Evolutionary conservation across 441 rosid genomes (phyloP), one percentile per base, ranked within the genome.

Genomic region (Arabidopsis hybrid): DNA sequence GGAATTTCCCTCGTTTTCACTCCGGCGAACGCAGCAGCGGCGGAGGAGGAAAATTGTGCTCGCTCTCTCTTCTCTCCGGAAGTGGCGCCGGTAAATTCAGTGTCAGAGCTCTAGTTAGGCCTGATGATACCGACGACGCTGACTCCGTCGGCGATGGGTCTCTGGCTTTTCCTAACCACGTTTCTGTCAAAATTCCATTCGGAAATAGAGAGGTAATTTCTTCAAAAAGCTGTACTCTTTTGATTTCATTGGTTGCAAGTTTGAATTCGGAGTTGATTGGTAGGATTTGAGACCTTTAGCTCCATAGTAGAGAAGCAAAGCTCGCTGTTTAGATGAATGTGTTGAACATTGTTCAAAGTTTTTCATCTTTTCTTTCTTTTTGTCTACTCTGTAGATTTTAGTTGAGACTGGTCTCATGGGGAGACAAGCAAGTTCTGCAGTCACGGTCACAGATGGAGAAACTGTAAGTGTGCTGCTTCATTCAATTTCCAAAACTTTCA

Each of bases 341-440:
- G 4, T 26, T 66, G 40, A 38, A 13, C 13, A 21, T 72, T 67
- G n/a, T 61, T 31, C 26, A 21, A 21, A 60, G 55, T 68, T 72
- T 72, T 21, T 21, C 26, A 21, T n/a, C 10, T 66, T 3, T 21
- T 31, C 8, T 7, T 40, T 36, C 29, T 36, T 5, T 31, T 55
- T 7, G 1, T 35, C 38, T 83, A 89, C 13, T 69, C n/a, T 82
- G 17, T 82, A 95, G 99, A 95, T 95, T 85, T 75, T 92, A 85
- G 92, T 91, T 47, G 98, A 95, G 88, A 91, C 98, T 4, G 99
- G 98, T 65, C 85, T 82, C 75, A 91, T 92, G 78, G 99, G 97
- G 65, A 89, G 99, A 82, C 99, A 95, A 82, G 95, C 99, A 34
- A 92, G 96, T 71, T 93, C 88, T 69, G 77, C 97, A 32, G 95